Percentiles rank a stretch among this genome's conserved stretches.
These are phyloP conservation scores for Geranomyces michiganensis DNA, from an alignment of 192 early-diverging fungal species.

Conservation along the genomic window DNA sequence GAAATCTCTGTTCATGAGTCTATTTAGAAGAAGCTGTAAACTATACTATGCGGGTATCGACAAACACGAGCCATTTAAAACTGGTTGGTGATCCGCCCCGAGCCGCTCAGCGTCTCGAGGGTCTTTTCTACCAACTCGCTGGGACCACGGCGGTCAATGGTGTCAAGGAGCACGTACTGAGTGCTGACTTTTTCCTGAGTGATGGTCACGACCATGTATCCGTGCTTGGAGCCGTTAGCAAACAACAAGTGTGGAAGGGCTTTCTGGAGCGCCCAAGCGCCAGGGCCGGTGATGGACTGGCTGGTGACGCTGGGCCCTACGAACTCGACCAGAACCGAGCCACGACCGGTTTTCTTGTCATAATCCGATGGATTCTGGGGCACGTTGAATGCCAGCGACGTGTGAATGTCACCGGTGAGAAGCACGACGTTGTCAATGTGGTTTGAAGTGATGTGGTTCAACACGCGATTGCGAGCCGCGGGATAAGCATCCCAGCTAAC, in stretches of 20 bases:
- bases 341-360: not conserved
- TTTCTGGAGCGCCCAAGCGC: constrained; percentile 22
- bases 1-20: too few species aligned
- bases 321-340: constrained; percentile 43
- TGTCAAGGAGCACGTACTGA: constrained; percentile 31
- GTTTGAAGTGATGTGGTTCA: constrained; percentile 29
- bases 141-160: not conserved
- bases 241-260: constrained; percentile 31
- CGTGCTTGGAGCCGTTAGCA: constrained; percentile 29
- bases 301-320: constrained; percentile 40
- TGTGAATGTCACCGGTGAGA: constrained; percentile 48
- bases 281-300: constrained; percentile 19
- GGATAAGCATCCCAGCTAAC: constrained; percentile 54
- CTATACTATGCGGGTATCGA: too few species aligned
- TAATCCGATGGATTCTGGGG: constrained; percentile 8
- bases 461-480: constrained; percentile 29
- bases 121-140: constrained; percentile 18
- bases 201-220: constrained; percentile 40
- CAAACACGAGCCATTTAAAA: too few species aligned
- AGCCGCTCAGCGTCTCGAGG: constrained; percentile 30
- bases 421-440: constrained; percentile 40
- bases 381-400: constrained; percentile 39
- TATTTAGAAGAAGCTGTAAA: too few species aligned
- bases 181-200: constrained; percentile 27
- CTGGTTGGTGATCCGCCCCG: constrained; percentile 22